Evolutionary conservation across 2,329 filamentous ascomycete species (phyloP), one percentile per base, ranked within the genome.

Genomic region (Colletotrichum higginsianum): DNA sequence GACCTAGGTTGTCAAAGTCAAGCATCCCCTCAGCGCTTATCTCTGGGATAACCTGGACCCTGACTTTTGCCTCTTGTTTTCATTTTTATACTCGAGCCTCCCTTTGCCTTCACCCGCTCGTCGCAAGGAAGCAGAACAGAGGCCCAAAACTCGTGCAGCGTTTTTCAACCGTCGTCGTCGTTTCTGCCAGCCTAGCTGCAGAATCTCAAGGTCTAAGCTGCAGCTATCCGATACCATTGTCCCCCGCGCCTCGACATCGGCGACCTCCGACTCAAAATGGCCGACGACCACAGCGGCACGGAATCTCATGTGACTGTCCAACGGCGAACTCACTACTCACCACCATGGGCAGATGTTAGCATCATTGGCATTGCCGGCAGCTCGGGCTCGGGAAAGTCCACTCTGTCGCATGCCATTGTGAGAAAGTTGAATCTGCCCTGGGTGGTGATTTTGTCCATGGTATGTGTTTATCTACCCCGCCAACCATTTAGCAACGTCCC

Each of bases 381-480:
- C 82, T 98, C 96, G 38, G 96, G 96, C 52, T 98, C 96, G 35
- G 86, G 96, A 69, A 99, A 99, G 86, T 98, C 96, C 8, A 98
- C 95, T 8, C 85, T 99, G 65, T 95, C 96, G 42, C 90, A 97
- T 80, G 94, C 96, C 74, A 98, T 99, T 76, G 94, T 98, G 75
- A 92, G 90, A 77, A 92, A 93, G 78, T 85, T 99, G 77, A 98
- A 96, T 82, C 85, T 99, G 74, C 96, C 96, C 67, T 99, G 96
- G 96, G 96, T 99, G 73, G 95, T 98, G 61, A 98, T 99, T 82
- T 84, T 99, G 77, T 97, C 95, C 52, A 98, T 99, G 92, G 94
- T 96, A 87, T 79, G 85, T 79, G 69, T 67, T 35, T 49, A 58
- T 70, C 64, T 72, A 72, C 73, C 60, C 58, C 73, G 49, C 70